A percentile compares a stretch with the other conserved stretches of the same genome.
Conservation (phyloP, 768 basidiomycete species). For the Mycena crocata region DNA sequence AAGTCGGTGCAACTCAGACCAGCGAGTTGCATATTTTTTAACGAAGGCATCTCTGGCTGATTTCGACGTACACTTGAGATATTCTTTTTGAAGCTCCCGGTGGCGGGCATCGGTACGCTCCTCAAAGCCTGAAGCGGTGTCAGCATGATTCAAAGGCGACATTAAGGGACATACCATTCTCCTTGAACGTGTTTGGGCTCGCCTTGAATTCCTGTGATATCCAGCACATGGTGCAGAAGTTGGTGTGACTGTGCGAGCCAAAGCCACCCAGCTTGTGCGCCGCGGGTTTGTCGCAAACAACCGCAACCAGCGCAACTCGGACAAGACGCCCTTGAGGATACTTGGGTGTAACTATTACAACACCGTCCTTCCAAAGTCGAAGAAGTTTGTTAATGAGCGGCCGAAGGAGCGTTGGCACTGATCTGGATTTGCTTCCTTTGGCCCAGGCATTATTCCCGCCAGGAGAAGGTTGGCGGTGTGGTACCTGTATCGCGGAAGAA, state of each 20-base stretch:
- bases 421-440: too few species aligned
- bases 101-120: slow-evolving; percentile 33
- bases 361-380: too few species aligned
- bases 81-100: slow-evolving; percentile 19
- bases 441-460: too few species aligned
- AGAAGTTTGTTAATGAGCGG: too few species aligned
- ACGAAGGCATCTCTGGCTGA: slow-evolving; percentile 30
- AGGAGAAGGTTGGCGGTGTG: slow-evolving; percentile 39
- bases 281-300: slow-evolving; percentile 54
- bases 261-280: slow-evolving; percentile 48
- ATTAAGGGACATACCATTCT: neutral
- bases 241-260: slow-evolving; percentile 44
- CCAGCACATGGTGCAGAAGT: slow-evolving; percentile 51
- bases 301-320: too few species aligned
- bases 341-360: too few species aligned
- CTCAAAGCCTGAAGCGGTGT: neutral
- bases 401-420: too few species aligned
- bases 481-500: slow-evolving; percentile 35
- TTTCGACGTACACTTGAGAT: neutral
- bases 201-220: slow-evolving; percentile 40
- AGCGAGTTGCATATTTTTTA: slow-evolving; percentile 24
- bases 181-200: slow-evolving; percentile 32
- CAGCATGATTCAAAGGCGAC: neutral
- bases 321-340: too few species aligned
- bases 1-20: slow-evolving; percentile 40